phyloP scores from a whole-genome alignment of 768 basidiomycete species.

The Hemileccinum impolitum region DNA sequence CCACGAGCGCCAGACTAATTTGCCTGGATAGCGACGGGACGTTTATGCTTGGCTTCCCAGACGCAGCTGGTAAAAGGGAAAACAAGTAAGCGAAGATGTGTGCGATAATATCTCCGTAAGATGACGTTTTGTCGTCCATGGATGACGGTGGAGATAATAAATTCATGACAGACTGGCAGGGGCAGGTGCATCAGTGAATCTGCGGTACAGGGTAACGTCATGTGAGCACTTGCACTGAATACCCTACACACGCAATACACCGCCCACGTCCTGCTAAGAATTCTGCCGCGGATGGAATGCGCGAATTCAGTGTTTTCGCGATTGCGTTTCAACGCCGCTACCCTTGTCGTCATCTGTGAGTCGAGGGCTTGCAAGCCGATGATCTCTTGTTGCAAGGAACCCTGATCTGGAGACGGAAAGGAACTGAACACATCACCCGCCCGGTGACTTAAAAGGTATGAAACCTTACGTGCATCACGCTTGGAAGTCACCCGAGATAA shows the following conservation, averaged over 20 bases:
- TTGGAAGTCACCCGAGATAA: constrained; percentile 29
- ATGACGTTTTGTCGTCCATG: constrained; percentile 38
- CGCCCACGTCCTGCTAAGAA: constrained; percentile 55
- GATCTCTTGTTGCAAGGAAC: constrained; percentile 50
- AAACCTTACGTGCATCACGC: constrained; percentile 30
- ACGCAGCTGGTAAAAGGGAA: constrained; percentile 35
- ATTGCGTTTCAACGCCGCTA: constrained; percentile 48
- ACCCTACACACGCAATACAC: constrained; percentile 65
- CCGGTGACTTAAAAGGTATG: constrained; percentile 1
- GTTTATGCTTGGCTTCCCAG: constrained; percentile 30
- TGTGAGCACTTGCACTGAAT: constrained; percentile 47
- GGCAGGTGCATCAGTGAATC: constrained; percentile 14
- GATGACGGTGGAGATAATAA: constrained; percentile 31
- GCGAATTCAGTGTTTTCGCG: constrained; percentile 49
- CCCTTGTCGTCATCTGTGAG: constrained; percentile 59
- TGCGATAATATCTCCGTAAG: constrained; percentile 43
- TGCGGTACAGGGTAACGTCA: constrained; percentile 2
- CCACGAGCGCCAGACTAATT: constrained; percentile 67
- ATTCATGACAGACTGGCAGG: constrained; percentile 31
- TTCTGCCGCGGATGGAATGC: constrained; percentile 51
- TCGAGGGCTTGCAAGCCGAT: constrained; percentile 65
- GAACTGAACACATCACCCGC: not conserved
- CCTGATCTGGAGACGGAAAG: constrained; percentile 30
- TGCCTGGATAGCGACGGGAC: constrained; percentile 47
- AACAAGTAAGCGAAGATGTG: constrained; percentile 39